These are phyloP conservation scores for Geotrichum reessii DNA, from an alignment of 1,139 yeast genomes.

Conservation along the genomic window DNA sequence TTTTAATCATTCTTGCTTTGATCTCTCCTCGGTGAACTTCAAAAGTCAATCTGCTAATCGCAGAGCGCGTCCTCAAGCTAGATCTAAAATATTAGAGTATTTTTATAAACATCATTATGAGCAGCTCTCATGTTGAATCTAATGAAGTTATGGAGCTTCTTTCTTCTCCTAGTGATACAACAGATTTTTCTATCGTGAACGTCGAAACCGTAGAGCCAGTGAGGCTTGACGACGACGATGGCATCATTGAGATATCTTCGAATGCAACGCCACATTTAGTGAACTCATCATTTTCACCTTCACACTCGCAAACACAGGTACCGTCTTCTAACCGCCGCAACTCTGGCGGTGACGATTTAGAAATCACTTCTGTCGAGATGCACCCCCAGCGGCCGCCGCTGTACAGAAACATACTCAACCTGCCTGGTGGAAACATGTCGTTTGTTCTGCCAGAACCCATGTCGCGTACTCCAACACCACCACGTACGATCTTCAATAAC, in stretches of 20 bases:
- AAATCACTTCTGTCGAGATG: not conserved
- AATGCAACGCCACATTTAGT: not conserved
- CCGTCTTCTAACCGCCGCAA: not conserved
- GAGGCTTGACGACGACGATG: not conserved
- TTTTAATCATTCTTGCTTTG: too few species aligned
- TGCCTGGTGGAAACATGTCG: not conserved
- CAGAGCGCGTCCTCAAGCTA: too few species aligned
- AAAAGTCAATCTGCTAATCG: too few species aligned
- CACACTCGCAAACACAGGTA: too few species aligned
- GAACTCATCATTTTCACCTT: not conserved
- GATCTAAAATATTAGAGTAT: too few species aligned
- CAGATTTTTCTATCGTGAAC: slow-evolving; percentile 6
- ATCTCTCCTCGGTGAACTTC: too few species aligned
- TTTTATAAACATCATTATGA: not conserved
- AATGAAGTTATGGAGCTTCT: not conserved
- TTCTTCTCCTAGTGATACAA: slow-evolving; percentile 5
- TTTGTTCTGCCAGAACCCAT: not conserved
- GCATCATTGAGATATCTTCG: not conserved
- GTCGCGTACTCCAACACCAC: not conserved
- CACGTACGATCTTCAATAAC: not conserved
- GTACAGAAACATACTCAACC: not conserved
- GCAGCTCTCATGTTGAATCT: not conserved
- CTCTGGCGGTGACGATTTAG: not conserved
- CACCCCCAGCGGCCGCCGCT: not conserved
- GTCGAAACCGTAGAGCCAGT: not conserved